Evolutionary conservation across 2,329 filamentous ascomycete species (phyloP).

Genomic region (Calcarisporium arbuscula): DNA sequence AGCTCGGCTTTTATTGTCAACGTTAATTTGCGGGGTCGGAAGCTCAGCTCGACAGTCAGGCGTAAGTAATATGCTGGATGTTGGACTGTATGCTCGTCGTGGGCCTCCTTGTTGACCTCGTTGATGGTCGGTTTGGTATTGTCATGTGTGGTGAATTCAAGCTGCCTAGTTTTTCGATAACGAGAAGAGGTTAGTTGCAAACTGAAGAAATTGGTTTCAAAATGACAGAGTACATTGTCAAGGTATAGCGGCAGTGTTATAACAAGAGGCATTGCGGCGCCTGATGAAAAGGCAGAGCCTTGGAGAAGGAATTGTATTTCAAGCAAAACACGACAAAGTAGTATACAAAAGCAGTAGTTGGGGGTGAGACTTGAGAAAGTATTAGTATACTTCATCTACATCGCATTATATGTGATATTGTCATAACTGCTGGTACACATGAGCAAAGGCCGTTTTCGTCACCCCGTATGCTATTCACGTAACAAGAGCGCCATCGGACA

Average conservation of each 20-base stretch:
- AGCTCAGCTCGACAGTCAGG: slow-evolving; percentile 23
- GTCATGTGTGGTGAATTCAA: slow-evolving; percentile 40
- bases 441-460: too few relatives aligned
- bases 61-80: slow-evolving; percentile 31
- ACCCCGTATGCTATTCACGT: too few relatives aligned
- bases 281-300: slow-evolving; percentile 42
- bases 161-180: slow-evolving; percentile 40
- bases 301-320: slow-evolving; percentile 26
- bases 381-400: too few relatives aligned
- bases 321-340: too few relatives aligned
- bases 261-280: slow-evolving; percentile 24
- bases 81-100: slow-evolving; percentile 22
- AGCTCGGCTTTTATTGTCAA: slow-evolving; percentile 35
- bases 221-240: slow-evolving; percentile 5
- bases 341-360: too few relatives aligned
- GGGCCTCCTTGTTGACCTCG: slow-evolving; percentile 32
- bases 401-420: too few relatives aligned
- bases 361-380: too few relatives aligned
- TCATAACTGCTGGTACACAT: too few relatives aligned
- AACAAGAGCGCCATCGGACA: too few relatives aligned
- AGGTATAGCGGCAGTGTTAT: background rate
- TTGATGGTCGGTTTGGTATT: slow-evolving; percentile 38
- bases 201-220: background rate
- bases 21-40: slow-evolving; percentile 36
- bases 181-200: slow-evolving; percentile 1